phyloP scores from a whole-genome alignment of 352 stramenopile species.

The Pythium monospermum region DNA sequence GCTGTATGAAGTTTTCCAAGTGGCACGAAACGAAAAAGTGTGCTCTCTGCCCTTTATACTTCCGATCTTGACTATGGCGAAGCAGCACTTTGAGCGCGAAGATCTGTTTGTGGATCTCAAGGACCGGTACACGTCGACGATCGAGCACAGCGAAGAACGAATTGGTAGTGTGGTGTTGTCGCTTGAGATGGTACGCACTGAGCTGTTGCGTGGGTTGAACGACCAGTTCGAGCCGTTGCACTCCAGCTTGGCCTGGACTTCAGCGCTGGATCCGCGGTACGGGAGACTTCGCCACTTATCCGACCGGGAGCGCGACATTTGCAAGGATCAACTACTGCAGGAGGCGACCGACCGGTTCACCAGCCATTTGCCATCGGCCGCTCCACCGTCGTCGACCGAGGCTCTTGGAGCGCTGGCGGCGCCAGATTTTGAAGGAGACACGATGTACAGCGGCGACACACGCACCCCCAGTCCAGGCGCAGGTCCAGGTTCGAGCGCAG shows the following conservation, averaged over 20 bases:
- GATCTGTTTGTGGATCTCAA: conserved; percentile 28
- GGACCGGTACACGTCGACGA: conserved; percentile 2
- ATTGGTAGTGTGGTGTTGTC: not conserved
- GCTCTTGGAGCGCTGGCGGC: conserved; percentile 11
- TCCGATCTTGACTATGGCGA: conserved; percentile 30
- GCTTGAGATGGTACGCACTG: conserved; percentile 16
- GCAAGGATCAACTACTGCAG: conserved; percentile 15
- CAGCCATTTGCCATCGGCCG: conserved; percentile 24
- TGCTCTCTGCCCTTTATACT: conserved; percentile 35
- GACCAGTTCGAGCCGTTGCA: conserved; percentile 14
- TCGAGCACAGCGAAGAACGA: not conserved
- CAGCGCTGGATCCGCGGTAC: conserved; percentile 39
- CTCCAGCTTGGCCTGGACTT: conserved; percentile 31
- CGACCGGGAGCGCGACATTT: conserved; percentile 30
- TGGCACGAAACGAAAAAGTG: conserved; percentile 29
- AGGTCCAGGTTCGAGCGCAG: not conserved
- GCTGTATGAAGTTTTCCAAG: conserved; percentile 36
- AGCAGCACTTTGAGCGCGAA: conserved; percentile 24
- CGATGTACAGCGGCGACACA: conserved; percentile 27
- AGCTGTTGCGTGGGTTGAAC: conserved; percentile 7
- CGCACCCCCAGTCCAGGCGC: not conserved
- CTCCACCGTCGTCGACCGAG: conserved; percentile 11
- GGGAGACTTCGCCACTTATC: conserved; percentile 37
- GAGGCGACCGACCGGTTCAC: conserved; percentile 20
- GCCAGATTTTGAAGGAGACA: conserved; percentile 28